Conservation (phyloP, 1,139 yeast species). For the Magnusiomyces suaveolens region DNA sequence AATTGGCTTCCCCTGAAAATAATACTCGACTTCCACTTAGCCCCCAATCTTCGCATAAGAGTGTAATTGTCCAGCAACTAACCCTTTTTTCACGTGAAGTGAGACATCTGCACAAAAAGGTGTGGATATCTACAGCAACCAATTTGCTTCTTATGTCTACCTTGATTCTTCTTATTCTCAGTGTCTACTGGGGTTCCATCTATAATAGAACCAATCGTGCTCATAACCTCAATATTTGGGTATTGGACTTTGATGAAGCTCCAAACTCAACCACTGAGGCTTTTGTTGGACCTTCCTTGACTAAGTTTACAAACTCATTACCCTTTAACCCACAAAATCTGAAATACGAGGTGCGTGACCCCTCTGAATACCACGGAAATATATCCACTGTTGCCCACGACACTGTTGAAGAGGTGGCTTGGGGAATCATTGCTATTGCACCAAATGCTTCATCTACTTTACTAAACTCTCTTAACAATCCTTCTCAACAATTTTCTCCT, state of each 20-base stretch:
- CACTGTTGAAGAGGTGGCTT: constrained; percentile 16
- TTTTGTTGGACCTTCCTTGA: constrained; percentile 37
- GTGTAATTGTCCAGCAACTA: background rate
- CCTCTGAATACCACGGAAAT: constrained; percentile 7
- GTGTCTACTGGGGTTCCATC: constrained; percentile 55
- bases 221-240: constrained; percentile 38
- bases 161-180: constrained; percentile 30
- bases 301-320: constrained; percentile 56
- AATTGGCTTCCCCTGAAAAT: too few relatives aligned
- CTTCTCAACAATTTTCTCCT: background rate
- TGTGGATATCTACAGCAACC: background rate
- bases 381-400: constrained; percentile 8
- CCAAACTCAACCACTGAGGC: constrained; percentile 1
- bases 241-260: constrained; percentile 40
- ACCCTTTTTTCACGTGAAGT: background rate
- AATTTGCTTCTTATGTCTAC: constrained; percentile 8
- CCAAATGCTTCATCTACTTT: constrained; percentile 20
- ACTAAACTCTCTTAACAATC: constrained; percentile 6
- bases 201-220: constrained; percentile 36
- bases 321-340: constrained; percentile 4
- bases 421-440: constrained; percentile 19
- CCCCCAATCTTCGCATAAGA: background rate
- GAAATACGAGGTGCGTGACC: constrained; percentile 9
- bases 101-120: background rate
- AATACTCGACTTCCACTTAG: too few relatives aligned